Evolutionary conservation across 176 grass and related monocot genomes (phyloP).

Genomic region (Oryza meridionalis): DNA sequence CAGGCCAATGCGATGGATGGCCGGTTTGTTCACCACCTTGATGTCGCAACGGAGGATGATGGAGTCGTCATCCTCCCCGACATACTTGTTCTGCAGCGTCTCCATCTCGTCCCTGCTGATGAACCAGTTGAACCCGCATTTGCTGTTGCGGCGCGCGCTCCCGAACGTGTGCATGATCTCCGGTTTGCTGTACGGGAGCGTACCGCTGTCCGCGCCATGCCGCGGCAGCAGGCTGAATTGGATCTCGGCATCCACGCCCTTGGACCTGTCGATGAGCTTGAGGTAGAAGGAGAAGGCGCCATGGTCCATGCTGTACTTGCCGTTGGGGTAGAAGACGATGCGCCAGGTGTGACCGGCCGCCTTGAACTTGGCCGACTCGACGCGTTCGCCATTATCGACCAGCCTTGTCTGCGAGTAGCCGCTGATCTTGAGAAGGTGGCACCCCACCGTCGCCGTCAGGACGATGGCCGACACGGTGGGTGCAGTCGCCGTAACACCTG

Average conservation of each 20-base stretch:
- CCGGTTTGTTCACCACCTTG: background rate
- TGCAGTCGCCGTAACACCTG: too few relatives aligned
- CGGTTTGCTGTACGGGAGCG: background rate
- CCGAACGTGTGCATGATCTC: background rate
- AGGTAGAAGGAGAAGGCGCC: background rate
- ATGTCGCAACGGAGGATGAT: background rate
- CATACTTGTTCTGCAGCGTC: background rate
- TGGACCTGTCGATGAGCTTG: background rate
- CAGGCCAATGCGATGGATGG: background rate
- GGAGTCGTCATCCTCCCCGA: background rate
- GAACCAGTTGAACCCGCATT: background rate
- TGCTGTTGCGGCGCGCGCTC: background rate
- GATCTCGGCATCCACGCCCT: background rate
- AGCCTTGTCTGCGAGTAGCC: background rate
- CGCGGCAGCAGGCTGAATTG: background rate
- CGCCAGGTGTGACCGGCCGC: background rate
- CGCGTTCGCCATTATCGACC: background rate
- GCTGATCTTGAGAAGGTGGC: background rate
- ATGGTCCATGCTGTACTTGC: background rate
- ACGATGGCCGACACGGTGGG: background rate
- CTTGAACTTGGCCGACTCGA: background rate
- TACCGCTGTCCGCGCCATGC: too few relatives aligned
- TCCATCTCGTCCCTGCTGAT: background rate
- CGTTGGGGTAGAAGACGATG: background rate
- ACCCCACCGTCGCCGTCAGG: background rate